Percentiles rank a stretch among this genome's conserved stretches.
These are phyloP conservation scores for Hypholoma sublateritium DNA, from an alignment of 768 basidiomycete genomes.

Conservation along the genomic window DNA sequence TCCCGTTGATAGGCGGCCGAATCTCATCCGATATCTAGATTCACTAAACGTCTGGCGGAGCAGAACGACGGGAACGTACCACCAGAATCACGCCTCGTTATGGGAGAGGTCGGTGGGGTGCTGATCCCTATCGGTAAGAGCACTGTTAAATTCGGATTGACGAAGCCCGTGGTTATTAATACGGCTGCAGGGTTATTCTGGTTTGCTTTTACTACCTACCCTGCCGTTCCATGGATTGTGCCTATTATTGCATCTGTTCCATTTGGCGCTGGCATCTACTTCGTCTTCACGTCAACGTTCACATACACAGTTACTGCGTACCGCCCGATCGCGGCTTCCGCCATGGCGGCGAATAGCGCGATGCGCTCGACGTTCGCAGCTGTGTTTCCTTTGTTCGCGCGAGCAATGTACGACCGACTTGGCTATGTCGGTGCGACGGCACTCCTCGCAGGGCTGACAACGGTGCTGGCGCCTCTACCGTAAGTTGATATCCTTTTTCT, in stretches of 20 bases:
- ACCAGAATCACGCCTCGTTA: conserved; percentile 63
- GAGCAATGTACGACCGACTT: conserved; percentile 66
- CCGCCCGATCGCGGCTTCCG: conserved; percentile 64
- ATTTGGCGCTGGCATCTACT: conserved; percentile 65
- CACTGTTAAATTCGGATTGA: conserved; percentile 48
- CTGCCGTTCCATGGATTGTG: conserved; percentile 59
- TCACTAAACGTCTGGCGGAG: conserved; percentile 33
- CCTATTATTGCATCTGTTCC: conserved; percentile 65
- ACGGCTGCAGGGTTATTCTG: conserved; percentile 48
- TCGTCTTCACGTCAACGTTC: conserved; percentile 69
- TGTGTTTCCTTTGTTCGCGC: conserved; percentile 62
- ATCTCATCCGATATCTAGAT: conserved; percentile 23
- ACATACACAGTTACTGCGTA: conserved; percentile 73
- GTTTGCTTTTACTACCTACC: conserved; percentile 57
- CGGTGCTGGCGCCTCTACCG: conserved; percentile 63
- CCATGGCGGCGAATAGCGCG: conserved; percentile 66
- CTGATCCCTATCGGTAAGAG: conserved; percentile 56
- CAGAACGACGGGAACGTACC: conserved; percentile 49
- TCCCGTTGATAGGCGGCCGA: not conserved
- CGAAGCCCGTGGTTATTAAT: conserved; percentile 11
- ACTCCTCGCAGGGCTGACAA: conserved; percentile 64
- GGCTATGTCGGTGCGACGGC: conserved; percentile 74
- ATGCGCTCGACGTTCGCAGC: conserved; percentile 62
- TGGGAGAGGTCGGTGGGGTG: conserved; percentile 69
- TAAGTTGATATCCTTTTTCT: conserved; percentile 24